Evolutionary conservation across 768 basidiomycete genomes (phyloP).

Genomic region (Lepiota brunneoincarnata): DNA sequence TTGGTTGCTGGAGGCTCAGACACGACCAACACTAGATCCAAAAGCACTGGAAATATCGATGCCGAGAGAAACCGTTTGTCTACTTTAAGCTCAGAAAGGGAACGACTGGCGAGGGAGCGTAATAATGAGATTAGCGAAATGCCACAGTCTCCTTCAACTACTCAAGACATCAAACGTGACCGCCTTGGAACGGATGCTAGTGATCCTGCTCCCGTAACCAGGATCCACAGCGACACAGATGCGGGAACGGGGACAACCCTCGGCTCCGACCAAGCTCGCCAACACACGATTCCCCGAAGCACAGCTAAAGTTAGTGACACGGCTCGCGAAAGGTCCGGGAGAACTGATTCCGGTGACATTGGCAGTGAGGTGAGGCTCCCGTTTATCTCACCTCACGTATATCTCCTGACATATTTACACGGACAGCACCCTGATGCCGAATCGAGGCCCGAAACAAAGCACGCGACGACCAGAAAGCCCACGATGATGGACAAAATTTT

Average conservation of each 20-base stretch:
- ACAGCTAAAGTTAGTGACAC: too few species aligned
- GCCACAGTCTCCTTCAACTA: not conserved
- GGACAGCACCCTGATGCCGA: not conserved
- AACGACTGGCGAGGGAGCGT: slow-evolving; percentile 5
- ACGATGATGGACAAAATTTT: not conserved
- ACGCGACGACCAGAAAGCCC: not conserved
- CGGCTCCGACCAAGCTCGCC: too few species aligned
- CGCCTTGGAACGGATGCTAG: not conserved
- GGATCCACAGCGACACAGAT: too few species aligned
- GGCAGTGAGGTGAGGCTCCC: too few species aligned
- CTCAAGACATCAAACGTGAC: not conserved
- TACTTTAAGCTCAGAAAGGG: not conserved
- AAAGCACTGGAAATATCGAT: not conserved
- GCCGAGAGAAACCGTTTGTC: not conserved
- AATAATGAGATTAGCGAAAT: not conserved
- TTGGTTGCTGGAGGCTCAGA: not conserved
- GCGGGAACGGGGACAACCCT: too few species aligned
- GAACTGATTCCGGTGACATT: too few species aligned
- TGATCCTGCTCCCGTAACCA: not conserved
- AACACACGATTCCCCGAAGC: too few species aligned
- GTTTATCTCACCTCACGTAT: not conserved
- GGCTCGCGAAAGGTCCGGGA: too few species aligned
- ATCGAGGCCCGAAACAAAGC: not conserved
- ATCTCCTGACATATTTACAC: not conserved
- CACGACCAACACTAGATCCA: slow-evolving; percentile 1